Evolutionary conservation across 2,329 filamentous ascomycete species (phyloP), one percentile per base, ranked within the genome.

Genomic region (Nemania diffusa): DNA sequence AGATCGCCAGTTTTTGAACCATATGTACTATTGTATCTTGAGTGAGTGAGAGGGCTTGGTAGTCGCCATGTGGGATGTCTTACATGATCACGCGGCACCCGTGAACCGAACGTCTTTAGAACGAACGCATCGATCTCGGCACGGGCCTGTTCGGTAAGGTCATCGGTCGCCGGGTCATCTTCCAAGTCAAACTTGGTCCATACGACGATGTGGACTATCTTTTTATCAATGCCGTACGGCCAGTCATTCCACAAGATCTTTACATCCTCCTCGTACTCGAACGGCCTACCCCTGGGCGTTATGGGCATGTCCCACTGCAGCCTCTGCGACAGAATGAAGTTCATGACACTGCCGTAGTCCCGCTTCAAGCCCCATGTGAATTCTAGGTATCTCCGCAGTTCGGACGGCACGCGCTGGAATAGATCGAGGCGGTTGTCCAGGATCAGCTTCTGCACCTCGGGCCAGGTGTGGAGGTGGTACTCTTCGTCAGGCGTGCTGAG

Each of bases 141-240:
- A 56, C 89, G 85, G 7, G 89, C 88, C 68, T 84, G 79, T 2
- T 87, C 83, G 0, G 91, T 93, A 76, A 97, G 80, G 70, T 93
- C 89, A 15, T 88, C 90, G 0, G 88, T 87, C 82, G 64, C 75
- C 3, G 81, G 79, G 73, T 96, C 90, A 64, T 94, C 91, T 60
- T 89, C 85, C 26, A 97, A 83, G 55, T 87, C 84, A 75, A 97
- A 97, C 79, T 97, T 97, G 55, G 92, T 96, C 95, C 95, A 98
- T 13, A 97, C 89, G 5, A 97, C 92, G 2, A 97, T 83, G 77
- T 97, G 95, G 17, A 92, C 87, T 70, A 97, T 94, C 58, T 87
- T 84, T 53, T 83, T 76, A 73, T 96, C 93, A 60, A 97, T 84
- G 0, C 93, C 94, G 75, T 97, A 98, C 0, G 95, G 95, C 92